Conservation (phyloP, 2,329 filamentous ascomycete species). For the Epichloe baconii region DNA sequence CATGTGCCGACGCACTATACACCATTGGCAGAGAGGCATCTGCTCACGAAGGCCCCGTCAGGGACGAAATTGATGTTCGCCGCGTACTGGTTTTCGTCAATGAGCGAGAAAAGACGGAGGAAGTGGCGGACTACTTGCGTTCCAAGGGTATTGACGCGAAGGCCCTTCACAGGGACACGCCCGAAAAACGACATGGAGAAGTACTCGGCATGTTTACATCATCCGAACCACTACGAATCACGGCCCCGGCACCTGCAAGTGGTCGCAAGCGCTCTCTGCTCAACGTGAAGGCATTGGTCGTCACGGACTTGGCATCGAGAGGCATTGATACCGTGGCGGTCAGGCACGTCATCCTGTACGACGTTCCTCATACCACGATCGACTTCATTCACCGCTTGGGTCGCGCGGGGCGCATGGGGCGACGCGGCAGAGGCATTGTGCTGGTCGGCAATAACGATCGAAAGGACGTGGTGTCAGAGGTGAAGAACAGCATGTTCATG, state of each 20-base stretch:
- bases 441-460: constrained; percentile 81
- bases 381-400: constrained; percentile 97
- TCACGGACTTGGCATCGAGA: constrained; percentile 81
- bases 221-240: constrained; percentile 26
- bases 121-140: constrained; percentile 65
- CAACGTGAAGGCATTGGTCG: constrained; percentile 84
- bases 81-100: constrained; percentile 94
- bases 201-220: constrained; percentile 64
- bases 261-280: constrained; percentile 40
- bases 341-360: constrained; percentile 82
- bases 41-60: constrained; percentile 41
- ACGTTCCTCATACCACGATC: constrained; percentile 95
- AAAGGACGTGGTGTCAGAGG: constrained; percentile 81
- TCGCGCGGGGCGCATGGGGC: constrained; percentile 82
- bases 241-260: constrained; percentile 12
- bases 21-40: constrained; percentile 69
- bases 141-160: constrained; percentile 82
- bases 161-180: constrained; percentile 73
- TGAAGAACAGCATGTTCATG: constrained; percentile 79
- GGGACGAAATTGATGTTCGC: constrained; percentile 53
- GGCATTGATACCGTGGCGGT: constrained; percentile 92
- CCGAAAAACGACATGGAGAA: constrained; percentile 63
- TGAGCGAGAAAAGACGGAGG: constrained; percentile 76
- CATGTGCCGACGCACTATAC: constrained; percentile 91
- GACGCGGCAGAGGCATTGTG: constrained; percentile 78